Base-by-base conservation (phyloP, 2,329 filamentous ascomycete genomes). In the Rhexocercosporidium sp. region DNA sequence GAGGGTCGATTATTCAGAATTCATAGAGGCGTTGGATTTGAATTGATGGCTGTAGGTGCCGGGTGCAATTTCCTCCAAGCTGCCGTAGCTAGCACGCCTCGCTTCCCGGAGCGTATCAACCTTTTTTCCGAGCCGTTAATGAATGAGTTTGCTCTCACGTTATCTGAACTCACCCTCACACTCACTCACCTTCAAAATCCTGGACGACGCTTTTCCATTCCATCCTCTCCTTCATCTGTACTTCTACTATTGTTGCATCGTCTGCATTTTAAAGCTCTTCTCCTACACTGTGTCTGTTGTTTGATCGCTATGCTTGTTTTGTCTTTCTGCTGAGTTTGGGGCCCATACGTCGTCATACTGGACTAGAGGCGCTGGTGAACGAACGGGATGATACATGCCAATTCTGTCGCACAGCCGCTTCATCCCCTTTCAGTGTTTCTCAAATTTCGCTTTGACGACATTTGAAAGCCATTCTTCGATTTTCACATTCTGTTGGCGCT, bases 1-100 rank as follows among this genome's bases (percentile, higher is more conserved):
- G n/a, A 34, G 16, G 20, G 37, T 57, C 20, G 63, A 66, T 66
- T 59, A 64, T 64, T 44, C 51, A 59, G 53, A 57, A 57, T 7
- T n/a, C 5, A 4, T 6, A 22, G 47, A 59, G 39, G 12, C 16
- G 9, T 44, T 20, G 41, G 14, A 18, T 44, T 12, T 22, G 31
- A 41, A 5, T 46, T 27, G 34, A 44, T 16, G 20, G 27, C 47
- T 63, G 46, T 27, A 27, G 53, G 22, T 27, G 47, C 47, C 9
- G 11, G 25, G 47, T 29, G 47, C 47, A 51, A 25, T 51, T 29
- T 29, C 47, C 27, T 31, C 5, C 2, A 9, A 22, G 12, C 20
- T 25, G 44, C 56, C 56, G 54, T 61, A 59, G 22, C 53, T 61
- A 56, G 25, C 56, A 22, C 29, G 4, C 22, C 25, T 62, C 59